Evolutionary conservation across 495 filamentous ascomycete species (phyloP), one percentile per base, ranked within the genome.

Genomic region (Baudoinia panamericana): DNA sequence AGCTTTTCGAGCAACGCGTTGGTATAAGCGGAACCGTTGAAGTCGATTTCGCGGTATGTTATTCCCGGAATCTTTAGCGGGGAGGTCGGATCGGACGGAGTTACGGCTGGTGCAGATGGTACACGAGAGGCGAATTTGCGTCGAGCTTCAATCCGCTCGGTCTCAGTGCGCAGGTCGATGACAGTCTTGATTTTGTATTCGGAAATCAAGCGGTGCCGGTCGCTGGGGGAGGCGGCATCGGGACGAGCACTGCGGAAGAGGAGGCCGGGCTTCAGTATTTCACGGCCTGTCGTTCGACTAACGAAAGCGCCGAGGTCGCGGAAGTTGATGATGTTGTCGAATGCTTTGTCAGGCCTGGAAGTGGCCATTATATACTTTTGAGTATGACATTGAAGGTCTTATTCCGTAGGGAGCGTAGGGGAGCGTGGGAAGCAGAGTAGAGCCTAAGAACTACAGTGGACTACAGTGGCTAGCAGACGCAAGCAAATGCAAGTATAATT

Each of bases 231-330:
- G 19, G 82, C 82, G 51, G 82, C 74, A 52, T 93, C 76, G 42
- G 67, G 71, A 34, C 78, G 66, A 11, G 80, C 82, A 36, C 80
- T 83, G 29, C 84, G 80, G 57, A 69, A 90, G 21, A 90, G 50
- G 11, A 74, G 54, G n/a, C 76, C 75, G 52, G 82, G 70, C 49
- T 67, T 69, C n/a, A 87, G 41, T n/a, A 76, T 42, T 27, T 65
- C 64, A 30, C 60, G 56, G 2, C 68, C 68, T 15, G 67, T 50
- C 29, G 68, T 66, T 17, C 65, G 56, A 43, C 90, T 90, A 41
- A 87, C 64, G 10, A 74, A 75, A 39, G 67, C 62, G n/a, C 77
- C 84, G 40, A 90, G 78, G 68, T 92, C 84, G 25, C 85, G 75
- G 59, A 92, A 87, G 56, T 92, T 90, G 56, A 82, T 64, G 18